Evolutionary conservation across 2,329 filamentous ascomycete species (phyloP).

Genomic region (Plectosphaerella cucumerina): DNA sequence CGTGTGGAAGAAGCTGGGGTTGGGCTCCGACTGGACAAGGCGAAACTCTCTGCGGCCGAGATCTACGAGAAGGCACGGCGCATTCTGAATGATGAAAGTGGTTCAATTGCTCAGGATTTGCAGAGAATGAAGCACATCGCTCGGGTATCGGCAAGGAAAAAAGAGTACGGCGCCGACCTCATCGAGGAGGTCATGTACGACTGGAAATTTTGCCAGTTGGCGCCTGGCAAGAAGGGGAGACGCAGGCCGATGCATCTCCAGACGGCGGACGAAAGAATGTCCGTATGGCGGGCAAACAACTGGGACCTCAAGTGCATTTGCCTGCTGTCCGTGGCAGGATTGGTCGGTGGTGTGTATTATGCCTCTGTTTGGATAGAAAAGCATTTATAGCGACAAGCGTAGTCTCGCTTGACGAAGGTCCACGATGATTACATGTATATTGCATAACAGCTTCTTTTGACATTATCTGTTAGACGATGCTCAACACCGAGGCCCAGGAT

Average conservation of each 20-base stretch:
- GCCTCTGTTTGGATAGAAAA: not conserved
- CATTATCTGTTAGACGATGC: no score
- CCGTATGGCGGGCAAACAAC: constrained; percentile 3
- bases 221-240: constrained; percentile 1
- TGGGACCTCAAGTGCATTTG: constrained; percentile 3
- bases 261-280: constrained; percentile 37
- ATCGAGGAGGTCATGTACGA: constrained; percentile 38
- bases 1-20: constrained; percentile 29
- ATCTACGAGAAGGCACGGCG: constrained; percentile 21
- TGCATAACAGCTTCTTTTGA: no score
- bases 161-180: constrained; percentile 32
- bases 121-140: constrained; percentile 33
- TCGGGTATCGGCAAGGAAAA: constrained; percentile 26
- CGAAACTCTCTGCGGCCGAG: constrained; percentile 24
- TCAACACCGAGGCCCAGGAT: no score
- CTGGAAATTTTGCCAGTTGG: constrained; percentile 15
- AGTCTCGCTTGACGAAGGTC: no score
- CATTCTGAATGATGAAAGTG: constrained; percentile 24
- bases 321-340: not conserved
- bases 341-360: not conserved
- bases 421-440: no score
- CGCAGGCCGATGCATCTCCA: constrained; percentile 35
- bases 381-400: not conserved
- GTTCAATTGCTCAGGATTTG: constrained; percentile 25
- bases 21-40: constrained; percentile 30